phyloP scores from a whole-genome alignment of 1,284 basidiomycete genomes.

The Leccinum fuscescens region DNA sequence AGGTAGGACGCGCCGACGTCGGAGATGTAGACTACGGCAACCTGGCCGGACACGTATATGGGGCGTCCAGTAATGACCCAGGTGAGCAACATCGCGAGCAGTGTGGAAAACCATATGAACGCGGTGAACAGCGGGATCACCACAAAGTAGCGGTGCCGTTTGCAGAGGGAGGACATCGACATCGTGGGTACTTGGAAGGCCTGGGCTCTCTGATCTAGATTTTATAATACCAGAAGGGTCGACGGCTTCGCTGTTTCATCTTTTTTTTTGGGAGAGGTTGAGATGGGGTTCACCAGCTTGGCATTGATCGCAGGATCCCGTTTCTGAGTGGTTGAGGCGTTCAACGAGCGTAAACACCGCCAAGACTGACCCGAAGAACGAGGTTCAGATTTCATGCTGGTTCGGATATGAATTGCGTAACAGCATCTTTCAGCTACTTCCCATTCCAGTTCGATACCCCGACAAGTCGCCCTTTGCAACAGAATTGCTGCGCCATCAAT shows the following conservation, averaged over 20 bases:
- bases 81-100: slow-evolving; percentile 65
- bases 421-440: not conserved
- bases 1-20: slow-evolving; percentile 68
- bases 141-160: slow-evolving; percentile 54
- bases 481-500: not conserved
- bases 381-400: not conserved
- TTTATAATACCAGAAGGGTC: slow-evolving; percentile 13
- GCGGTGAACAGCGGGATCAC: slow-evolving; percentile 60
- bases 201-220: not conserved
- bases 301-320: not conserved
- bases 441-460: not conserved
- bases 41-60: slow-evolving; percentile 48
- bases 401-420: not conserved
- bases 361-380: not conserved
- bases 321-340: not conserved
- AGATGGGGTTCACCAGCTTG: not conserved
- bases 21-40: slow-evolving; percentile 67
- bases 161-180: slow-evolving; percentile 5
- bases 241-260: not conserved
- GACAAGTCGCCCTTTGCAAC: not conserved
- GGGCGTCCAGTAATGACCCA: slow-evolving; percentile 55
- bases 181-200: slow-evolving; percentile 8
- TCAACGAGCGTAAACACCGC: not conserved
- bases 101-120: slow-evolving; percentile 62
- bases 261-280: not conserved